A percentile compares a stretch with the other conserved stretches of the same genome.
phyloP scores from a whole-genome alignment of 495 filamentous ascomycete genomes.

The Astrocystis sublimbata region DNA sequence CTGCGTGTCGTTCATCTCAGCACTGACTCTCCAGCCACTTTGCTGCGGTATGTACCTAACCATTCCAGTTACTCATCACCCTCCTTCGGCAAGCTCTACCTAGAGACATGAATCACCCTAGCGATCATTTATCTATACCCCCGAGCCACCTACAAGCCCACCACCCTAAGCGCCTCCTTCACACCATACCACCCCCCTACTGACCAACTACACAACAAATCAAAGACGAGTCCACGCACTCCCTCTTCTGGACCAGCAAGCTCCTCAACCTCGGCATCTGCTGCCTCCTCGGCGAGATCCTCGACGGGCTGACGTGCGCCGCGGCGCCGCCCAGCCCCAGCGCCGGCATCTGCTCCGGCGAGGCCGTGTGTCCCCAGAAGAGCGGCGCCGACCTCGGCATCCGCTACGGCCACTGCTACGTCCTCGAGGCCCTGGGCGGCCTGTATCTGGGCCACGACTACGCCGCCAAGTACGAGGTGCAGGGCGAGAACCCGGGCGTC shows the following conservation, averaged over 20 bases:
- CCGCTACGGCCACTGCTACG: conserved; percentile 1
- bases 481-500: not conserved
- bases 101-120: too few species aligned
- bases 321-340: not conserved
- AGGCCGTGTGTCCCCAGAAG: not conserved
- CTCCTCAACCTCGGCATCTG: not conserved
- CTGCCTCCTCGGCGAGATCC: not conserved
- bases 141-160: too few species aligned
- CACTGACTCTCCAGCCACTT: not conserved
- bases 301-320: not conserved
- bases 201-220: too few species aligned
- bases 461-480: not conserved
- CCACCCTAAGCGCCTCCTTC: too few species aligned
- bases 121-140: too few species aligned
- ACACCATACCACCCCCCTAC: too few species aligned
- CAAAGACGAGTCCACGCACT: not conserved
- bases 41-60: too few species aligned
- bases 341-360: not conserved
- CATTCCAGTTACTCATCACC: too few species aligned
- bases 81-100: too few species aligned
- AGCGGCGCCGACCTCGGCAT: not conserved
- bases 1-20: not conserved
- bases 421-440: not conserved
- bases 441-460: conserved; percentile 1
- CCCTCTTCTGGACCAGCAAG: conserved; percentile 1